A percentile compares a stretch with the other conserved stretches of the same genome.
Evolutionary conservation across 2,329 filamentous ascomycete genomes (phyloP).

Genomic region (Hirsutella thompsonii): DNA sequence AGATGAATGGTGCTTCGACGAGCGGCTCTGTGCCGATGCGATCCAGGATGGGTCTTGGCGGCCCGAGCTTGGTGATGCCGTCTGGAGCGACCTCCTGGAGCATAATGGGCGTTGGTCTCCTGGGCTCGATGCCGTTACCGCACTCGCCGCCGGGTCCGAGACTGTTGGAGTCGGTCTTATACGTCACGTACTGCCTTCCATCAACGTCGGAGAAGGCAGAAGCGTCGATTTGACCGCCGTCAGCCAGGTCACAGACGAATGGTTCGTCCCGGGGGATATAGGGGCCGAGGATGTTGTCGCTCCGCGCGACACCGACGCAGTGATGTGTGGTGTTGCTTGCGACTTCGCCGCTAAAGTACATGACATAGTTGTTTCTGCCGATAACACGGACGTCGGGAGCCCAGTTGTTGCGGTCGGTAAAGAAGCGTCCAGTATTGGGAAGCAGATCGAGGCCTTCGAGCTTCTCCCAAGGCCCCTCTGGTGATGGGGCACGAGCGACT

Average conservation of each 20-base stretch:
- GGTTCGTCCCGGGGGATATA: background rate
- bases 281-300: background rate
- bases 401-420: background rate
- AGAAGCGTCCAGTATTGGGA: background rate
- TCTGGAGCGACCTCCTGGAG: background rate
- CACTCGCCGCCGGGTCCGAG: conserved; percentile 1
- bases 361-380: background rate
- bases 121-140: background rate
- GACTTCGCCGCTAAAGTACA: conserved; percentile 1
- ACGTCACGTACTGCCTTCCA: background rate
- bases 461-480: background rate
- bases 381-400: background rate
- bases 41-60: background rate
- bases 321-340: background rate
- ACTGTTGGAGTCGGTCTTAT: conserved; percentile 1
- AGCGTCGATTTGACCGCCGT: conserved; percentile 1
- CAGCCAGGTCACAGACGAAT: background rate
- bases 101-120: background rate
- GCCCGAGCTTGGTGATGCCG: conserved; percentile 1
- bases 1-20: conserved; percentile 1
- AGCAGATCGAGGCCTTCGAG: background rate
- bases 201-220: background rate
- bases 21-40: conserved; percentile 1
- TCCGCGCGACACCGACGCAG: conserved; percentile 1
- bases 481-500: background rate